Evolutionary conservation across 148 eudicot species (phyloP), one percentile per base, ranked within the genome.

Genomic region (Rhododendron ferrugineum): DNA sequence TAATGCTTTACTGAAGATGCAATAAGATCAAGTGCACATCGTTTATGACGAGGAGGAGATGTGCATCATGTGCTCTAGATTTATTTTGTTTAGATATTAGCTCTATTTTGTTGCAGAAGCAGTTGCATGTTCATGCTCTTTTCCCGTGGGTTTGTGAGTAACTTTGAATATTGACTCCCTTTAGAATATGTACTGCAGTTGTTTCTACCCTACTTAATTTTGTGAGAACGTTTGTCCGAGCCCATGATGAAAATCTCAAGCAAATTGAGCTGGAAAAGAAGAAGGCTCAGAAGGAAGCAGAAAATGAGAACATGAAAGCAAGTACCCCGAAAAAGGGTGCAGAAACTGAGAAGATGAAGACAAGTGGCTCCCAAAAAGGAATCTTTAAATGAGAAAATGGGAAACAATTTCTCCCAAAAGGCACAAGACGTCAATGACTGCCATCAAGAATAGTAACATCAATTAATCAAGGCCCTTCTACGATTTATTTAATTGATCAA

Each of bases 181-280:
- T 81, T 40, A 16, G 47, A 75, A 75, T 58, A 36, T 68, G 32
- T 66, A 46, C 58, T 85, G 92, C 93, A 95, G 99, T 96, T 84
- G 94, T 95, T 62, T 90, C 97, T 20, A 96, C 97, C 18, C 88
- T 96, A 86, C 91, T 90, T 22, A 94, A 93, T 90, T 96, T 96
- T 84, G 94, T 91, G 89, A 91, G 92, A 76, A 90, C 92, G 96
- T 96, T 95, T 85, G 83, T 73, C 56, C 91, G 91, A 78, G 96
- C 99, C 23, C 94, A 92, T 49, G 91, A 90, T 10, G 99, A 96
- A 87, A 96, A 96, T 88, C 88, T 92, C 89, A 92, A 94, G 91
- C 97, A 94, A 83, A 68, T 90, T 11, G 98, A 96, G 85, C 82
- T 92, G 47, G 98, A 96, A 79, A 96, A 93, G 92, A 96, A 94